Conservation (phyloP, 2,329 filamentous ascomycete species). For the Hirsutella minnesotensis region DNA sequence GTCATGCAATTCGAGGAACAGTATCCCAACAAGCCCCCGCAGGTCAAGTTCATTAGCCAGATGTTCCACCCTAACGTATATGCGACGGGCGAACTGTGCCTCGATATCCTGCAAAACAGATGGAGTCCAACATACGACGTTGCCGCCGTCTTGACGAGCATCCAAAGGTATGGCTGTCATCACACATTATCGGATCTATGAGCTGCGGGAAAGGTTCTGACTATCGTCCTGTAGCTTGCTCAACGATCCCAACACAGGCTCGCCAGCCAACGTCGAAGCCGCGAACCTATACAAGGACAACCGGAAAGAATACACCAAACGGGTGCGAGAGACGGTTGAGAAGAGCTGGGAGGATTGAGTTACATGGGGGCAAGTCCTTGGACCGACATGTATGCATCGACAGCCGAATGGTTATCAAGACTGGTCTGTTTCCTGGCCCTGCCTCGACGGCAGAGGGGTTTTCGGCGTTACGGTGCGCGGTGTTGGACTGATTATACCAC, state of each 20-base stretch:
- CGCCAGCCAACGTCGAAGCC: constrained; percentile 93
- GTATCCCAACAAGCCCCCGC: constrained; percentile 95
- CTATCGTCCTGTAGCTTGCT: constrained; percentile 52
- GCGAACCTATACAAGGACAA: constrained; percentile 99
- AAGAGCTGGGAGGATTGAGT: constrained; percentile 92
- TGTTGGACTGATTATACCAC: constrained; percentile 21
- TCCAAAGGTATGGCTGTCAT: constrained; percentile 67
- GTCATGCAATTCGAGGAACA: constrained; percentile 99
- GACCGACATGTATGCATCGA: neutral
- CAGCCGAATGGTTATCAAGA: neutral
- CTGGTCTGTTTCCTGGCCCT: neutral
- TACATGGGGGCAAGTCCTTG: neutral
- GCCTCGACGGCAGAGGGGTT: constrained; percentile 1
- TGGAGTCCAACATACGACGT: constrained; percentile 99
- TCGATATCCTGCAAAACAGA: constrained; percentile 94
- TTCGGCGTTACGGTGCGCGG: constrained; percentile 19
- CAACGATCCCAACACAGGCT: constrained; percentile 97
- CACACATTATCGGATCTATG: neutral
- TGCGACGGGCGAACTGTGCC: constrained; percentile 86
- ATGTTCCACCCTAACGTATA: constrained; percentile 99
- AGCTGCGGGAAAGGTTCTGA: constrained; percentile 13
- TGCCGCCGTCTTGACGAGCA: constrained; percentile 90
- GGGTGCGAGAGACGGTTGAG: constrained; percentile 91
- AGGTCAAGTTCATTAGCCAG: constrained; percentile 95
- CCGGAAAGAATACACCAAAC: constrained; percentile 88